phyloP scores from a whole-genome alignment of 768 basidiomycete species.

The Pulveroboletus sp. region DNA sequence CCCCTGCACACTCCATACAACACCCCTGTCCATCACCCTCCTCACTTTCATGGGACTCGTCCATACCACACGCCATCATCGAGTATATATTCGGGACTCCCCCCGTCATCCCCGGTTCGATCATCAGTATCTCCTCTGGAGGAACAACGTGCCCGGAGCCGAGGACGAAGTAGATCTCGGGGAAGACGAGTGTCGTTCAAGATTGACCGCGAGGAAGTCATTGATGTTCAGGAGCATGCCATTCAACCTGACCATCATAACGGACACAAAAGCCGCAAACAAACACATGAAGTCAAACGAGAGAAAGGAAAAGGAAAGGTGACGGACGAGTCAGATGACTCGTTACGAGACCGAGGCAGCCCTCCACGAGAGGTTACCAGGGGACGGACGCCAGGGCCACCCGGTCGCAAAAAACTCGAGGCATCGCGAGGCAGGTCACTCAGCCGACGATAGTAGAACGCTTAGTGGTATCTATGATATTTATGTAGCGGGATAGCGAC shows the following conservation, averaged over 20 bases:
- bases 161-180: slow-evolving; percentile 48
- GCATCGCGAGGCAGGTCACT: slow-evolving; percentile 20
- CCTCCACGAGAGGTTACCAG: slow-evolving; percentile 10
- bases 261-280: slow-evolving; percentile 6
- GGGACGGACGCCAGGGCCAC: slow-evolving; percentile 28
- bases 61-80: slow-evolving; percentile 34
- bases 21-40: slow-evolving; percentile 10
- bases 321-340: not conserved
- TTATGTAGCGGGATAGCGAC: slow-evolving; percentile 8
- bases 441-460: slow-evolving; percentile 18
- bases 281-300: slow-evolving; percentile 9
- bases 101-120: slow-evolving; percentile 48
- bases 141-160: slow-evolving; percentile 34
- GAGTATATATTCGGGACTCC: slow-evolving; percentile 43
- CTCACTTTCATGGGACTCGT: slow-evolving; percentile 18
- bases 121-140: slow-evolving; percentile 37
- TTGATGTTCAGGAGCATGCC: slow-evolving; percentile 3
- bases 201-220: slow-evolving; percentile 30
- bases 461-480: slow-evolving; percentile 7
- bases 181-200: slow-evolving; percentile 58
- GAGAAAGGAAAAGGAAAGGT: slow-evolving; percentile 16
- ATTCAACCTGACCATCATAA: slow-evolving; percentile 3
- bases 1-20: slow-evolving; percentile 6
- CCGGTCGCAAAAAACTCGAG: slow-evolving; percentile 13
- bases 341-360: slow-evolving; percentile 10